phyloP scores from a whole-genome alignment of 1,139 yeast species.

The Suhomyces coccinellae region DNA sequence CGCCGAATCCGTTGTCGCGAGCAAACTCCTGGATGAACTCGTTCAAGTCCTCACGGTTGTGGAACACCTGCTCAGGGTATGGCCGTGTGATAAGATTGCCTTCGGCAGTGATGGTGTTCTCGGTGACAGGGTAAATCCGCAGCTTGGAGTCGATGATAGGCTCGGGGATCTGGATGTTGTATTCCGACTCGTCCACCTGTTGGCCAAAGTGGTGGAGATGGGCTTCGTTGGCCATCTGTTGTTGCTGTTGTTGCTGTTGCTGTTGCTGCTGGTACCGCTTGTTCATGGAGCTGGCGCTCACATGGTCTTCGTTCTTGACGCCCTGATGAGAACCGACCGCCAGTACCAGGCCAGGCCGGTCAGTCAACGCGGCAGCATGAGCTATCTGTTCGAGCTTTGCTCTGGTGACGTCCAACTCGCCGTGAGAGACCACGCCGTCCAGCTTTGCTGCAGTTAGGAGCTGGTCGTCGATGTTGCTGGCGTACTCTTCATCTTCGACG shows the following conservation, averaged over 20 bases:
- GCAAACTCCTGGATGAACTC: slow-evolving; percentile 59
- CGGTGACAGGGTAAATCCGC: slow-evolving; percentile 49
- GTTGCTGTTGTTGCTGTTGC: slow-evolving; percentile 18
- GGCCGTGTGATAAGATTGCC: slow-evolving; percentile 57
- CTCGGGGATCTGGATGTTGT: slow-evolving; percentile 51
- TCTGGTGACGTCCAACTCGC: slow-evolving; percentile 29
- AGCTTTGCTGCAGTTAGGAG: slow-evolving; percentile 41
- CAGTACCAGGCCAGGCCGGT: slow-evolving; percentile 8
- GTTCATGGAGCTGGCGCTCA: slow-evolving; percentile 14
- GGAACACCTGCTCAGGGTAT: slow-evolving; percentile 55
- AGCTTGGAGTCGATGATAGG: slow-evolving; percentile 47
- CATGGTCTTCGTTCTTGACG: slow-evolving; percentile 2
- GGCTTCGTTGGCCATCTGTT: slow-evolving; percentile 21
- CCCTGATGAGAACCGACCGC: slow-evolving; percentile 1
- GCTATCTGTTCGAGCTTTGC: slow-evolving; percentile 38
- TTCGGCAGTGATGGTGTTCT: slow-evolving; percentile 49
- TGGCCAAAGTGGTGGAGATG: slow-evolving; percentile 22
- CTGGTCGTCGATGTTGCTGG: slow-evolving; percentile 50
- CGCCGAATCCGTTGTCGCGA: slow-evolving; percentile 58
- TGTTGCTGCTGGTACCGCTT: slow-evolving; percentile 19
- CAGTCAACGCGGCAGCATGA: slow-evolving; percentile 26
- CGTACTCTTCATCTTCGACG: slow-evolving; percentile 40
- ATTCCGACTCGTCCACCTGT: slow-evolving; percentile 41
- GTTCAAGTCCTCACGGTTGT: slow-evolving; percentile 50
- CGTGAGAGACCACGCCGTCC: slow-evolving; percentile 29